phyloP scores from a whole-genome alignment of 148 eudicot species.

The Heliamphora exappendiculata region DNA sequence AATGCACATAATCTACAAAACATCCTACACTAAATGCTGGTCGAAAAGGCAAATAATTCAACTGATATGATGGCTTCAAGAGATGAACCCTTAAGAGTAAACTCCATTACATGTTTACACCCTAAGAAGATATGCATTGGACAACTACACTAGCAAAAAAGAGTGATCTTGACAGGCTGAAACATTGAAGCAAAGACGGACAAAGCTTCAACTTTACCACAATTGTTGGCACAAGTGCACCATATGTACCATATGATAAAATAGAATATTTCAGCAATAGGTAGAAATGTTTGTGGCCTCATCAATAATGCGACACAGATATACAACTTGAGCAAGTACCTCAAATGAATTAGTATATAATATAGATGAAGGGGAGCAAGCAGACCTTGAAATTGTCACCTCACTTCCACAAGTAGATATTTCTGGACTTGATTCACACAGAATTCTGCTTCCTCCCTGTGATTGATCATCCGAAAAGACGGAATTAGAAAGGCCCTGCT shows the following conservation, averaged over 20 bases:
- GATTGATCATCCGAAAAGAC: slow-evolving; percentile 34
- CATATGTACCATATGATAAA: neutral
- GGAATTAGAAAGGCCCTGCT: slow-evolving; percentile 28
- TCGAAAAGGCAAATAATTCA: neutral
- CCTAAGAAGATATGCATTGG: neutral
- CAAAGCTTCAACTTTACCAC: neutral
- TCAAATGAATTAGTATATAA: neutral
- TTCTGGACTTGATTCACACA: slow-evolving; percentile 55
- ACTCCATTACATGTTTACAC: neutral
- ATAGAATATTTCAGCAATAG: neutral
- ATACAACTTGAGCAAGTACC: neutral
- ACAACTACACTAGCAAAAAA: neutral
- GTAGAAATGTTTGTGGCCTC: neutral
- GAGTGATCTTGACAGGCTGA: neutral
- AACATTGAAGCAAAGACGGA: neutral
- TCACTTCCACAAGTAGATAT: slow-evolving; percentile 52
- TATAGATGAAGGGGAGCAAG: neutral
- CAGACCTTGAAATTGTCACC: slow-evolving; percentile 56
- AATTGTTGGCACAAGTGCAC: neutral
- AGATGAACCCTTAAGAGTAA: neutral
- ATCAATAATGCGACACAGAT: neutral
- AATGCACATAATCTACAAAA: neutral
- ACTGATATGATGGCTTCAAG: neutral
- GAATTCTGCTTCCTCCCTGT: slow-evolving; percentile 30
- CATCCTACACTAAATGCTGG: neutral